Percentiles rank a stretch among this genome's conserved stretches.
phyloP scores from a whole-genome alignment of 1,139 yeast species.

The Blastobotrys illinoisensis region DNA sequence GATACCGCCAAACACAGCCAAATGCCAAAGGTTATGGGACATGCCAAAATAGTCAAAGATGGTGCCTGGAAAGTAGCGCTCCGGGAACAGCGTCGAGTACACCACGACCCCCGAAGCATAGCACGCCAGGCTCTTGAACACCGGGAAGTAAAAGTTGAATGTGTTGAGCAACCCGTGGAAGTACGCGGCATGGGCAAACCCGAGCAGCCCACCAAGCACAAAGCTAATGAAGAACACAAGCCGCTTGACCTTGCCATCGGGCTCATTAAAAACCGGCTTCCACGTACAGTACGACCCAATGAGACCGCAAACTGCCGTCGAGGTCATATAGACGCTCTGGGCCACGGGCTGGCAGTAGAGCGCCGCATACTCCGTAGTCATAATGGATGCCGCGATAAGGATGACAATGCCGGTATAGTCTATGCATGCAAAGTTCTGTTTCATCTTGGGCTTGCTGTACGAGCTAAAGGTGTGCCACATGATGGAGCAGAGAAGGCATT shows the following conservation, averaged over 20 bases:
- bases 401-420: conserved; percentile 94
- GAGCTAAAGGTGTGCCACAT: conserved; percentile 92
- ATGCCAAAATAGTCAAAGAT: conserved; percentile 66
- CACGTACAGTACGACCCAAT: conserved; percentile 79
- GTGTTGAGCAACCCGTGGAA: conserved; percentile 55
- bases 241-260: conserved; percentile 74
- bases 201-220: conserved; percentile 66
- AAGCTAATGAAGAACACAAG: conserved; percentile 79
- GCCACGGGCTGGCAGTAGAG: conserved; percentile 56
- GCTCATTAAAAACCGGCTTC: conserved; percentile 84
- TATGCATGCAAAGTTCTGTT: conserved; percentile 81
- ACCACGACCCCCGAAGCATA: conserved; percentile 79
- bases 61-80: conserved; percentile 56
- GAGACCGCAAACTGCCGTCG: conserved; percentile 62
- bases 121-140: conserved; percentile 62
- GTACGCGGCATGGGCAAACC: conserved; percentile 53
- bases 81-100: conserved; percentile 87
- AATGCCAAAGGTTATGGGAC: conserved; percentile 96
- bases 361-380: conserved; percentile 79
- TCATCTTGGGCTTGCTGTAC: conserved; percentile 56
- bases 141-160: conserved; percentile 52
- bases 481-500: conserved; percentile 72
- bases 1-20: conserved; percentile 82
- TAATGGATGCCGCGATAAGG: conserved; percentile 82
- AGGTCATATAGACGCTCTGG: conserved; percentile 46